phyloP scores from a whole-genome alignment of 2,329 filamentous ascomycete genomes.

The Pestalotiopsis sp. region DNA sequence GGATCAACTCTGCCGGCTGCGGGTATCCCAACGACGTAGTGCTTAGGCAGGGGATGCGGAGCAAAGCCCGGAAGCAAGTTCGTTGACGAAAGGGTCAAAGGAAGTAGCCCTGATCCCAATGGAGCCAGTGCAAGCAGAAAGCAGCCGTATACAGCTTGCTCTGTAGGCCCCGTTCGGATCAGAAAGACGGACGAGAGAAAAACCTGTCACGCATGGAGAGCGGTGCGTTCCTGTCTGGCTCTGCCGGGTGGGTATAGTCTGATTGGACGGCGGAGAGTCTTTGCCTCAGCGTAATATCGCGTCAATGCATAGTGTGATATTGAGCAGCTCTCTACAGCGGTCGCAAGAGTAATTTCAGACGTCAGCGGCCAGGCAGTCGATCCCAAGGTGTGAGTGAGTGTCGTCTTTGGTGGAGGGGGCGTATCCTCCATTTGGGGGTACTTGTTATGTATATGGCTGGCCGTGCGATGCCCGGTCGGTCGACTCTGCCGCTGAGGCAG shows the following conservation, averaged over 20 bases:
- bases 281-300: constrained; percentile 43
- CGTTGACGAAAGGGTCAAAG: constrained; percentile 36
- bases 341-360: constrained; percentile 32
- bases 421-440: constrained; percentile 13
- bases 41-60: constrained; percentile 25
- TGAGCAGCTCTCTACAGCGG: constrained; percentile 42
- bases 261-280: constrained; percentile 38
- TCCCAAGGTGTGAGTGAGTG: constrained; percentile 15
- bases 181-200: constrained; percentile 31
- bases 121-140: constrained; percentile 31
- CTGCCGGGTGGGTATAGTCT: constrained; percentile 30
- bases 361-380: constrained; percentile 19
- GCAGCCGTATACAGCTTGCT: background rate
- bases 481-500: constrained; percentile 1
- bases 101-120: constrained; percentile 37
- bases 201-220: constrained; percentile 44
- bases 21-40: constrained; percentile 30
- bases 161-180: constrained; percentile 24
- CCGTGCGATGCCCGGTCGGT: constrained; percentile 13
- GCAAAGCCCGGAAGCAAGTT: constrained; percentile 39
- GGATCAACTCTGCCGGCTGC: constrained; percentile 23
- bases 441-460: constrained; percentile 15
- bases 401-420: constrained; percentile 10
- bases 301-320: constrained; percentile 41
- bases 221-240: constrained; percentile 34